A percentile compares a stretch with the other conserved stretches of the same genome.
Conservation (phyloP, 2,329 filamentous ascomycete species). For the Beauveria pseudobassiana region DNA sequence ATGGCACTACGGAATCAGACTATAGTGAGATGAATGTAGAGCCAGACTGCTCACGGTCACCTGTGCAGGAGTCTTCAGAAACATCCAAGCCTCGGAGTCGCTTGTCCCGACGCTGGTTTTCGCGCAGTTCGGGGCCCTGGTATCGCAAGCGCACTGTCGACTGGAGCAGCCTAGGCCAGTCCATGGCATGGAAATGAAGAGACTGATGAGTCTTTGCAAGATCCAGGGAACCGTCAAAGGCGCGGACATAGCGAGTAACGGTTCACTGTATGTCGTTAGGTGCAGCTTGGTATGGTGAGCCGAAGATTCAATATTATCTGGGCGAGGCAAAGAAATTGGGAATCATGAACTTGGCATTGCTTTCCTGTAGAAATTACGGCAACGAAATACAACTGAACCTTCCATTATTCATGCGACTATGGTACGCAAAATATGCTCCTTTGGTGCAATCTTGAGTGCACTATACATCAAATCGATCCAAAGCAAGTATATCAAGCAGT, state of each 20-base stretch:
- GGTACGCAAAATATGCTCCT: neutral
- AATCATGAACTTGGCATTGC: neutral
- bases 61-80: neutral
- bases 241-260: constrained; percentile 16
- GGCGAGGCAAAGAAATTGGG: neutral
- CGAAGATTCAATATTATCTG: neutral
- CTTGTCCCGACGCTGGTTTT: constrained; percentile 15
- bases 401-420: neutral
- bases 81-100: neutral
- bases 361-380: constrained; percentile 5
- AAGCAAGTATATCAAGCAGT: neutral
- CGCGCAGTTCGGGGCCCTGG: constrained; percentile 17
- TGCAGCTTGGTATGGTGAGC: neutral
- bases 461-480: neutral
- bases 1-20: neutral
- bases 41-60: neutral
- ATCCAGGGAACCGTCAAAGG: constrained; percentile 16
- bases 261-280: no score
- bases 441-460: neutral
- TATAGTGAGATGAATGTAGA: neutral
- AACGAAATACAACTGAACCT: neutral
- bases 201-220: constrained; percentile 23
- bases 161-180: constrained; percentile 26
- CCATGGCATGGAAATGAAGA: constrained; percentile 22
- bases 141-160: constrained; percentile 22